Conservation (phyloP, 345 rosid species). For the Euphorbia peplus region DNA sequence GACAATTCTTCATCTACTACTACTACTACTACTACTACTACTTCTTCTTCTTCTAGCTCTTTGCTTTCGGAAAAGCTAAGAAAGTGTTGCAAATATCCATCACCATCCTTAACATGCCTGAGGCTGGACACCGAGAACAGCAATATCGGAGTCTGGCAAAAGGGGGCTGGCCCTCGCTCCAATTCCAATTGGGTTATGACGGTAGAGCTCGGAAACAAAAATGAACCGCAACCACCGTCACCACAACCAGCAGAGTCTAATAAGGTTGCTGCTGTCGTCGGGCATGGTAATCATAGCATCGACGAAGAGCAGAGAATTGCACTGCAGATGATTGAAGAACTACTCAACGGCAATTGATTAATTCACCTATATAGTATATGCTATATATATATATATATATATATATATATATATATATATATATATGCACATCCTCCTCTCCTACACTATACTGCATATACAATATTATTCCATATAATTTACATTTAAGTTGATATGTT, state of each 20-base stretch:
- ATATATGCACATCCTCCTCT: no score
- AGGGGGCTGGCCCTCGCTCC: constrained; percentile 21
- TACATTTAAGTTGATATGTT: no score
- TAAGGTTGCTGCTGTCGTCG: not conserved
- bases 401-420: no score
- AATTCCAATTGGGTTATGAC: constrained; percentile 40
- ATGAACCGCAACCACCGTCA: not conserved
- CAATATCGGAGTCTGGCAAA: constrained; percentile 45
- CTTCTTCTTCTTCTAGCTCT: not conserved
- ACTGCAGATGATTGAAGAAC: constrained; percentile 43
- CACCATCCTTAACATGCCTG: constrained; percentile 40
- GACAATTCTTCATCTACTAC: constrained; percentile 2
- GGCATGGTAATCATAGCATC: not conserved
- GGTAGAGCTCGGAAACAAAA: constrained; percentile 27
- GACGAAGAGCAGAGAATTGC: constrained; percentile 36
- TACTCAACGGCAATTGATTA: constrained; percentile 29
- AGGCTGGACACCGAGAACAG: constrained; percentile 40
- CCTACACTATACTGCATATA: no score
- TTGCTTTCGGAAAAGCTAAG: constrained; percentile 30
- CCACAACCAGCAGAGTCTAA: constrained; percentile 1
- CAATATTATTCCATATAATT: no score
- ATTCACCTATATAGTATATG: no score
- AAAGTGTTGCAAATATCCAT: constrained; percentile 29
- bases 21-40: constrained; percentile 2
- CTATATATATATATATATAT: no score